Evolutionary conservation across 1,284 basidiomycete species (phyloP), one percentile per base, ranked within the genome.

Genomic region (Naganishia liquefaciens): DNA sequence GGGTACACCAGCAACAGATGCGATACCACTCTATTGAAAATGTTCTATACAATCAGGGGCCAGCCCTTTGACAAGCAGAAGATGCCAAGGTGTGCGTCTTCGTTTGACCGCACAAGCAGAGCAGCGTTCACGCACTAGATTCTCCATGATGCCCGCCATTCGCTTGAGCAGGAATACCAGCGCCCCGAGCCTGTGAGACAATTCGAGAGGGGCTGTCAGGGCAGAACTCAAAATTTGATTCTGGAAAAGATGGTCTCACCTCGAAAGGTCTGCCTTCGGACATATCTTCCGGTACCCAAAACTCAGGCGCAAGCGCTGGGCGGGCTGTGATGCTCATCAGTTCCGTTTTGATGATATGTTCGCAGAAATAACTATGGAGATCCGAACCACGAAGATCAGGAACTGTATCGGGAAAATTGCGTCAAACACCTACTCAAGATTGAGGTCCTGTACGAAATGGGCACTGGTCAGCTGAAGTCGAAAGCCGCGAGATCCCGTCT

Each of bases 301-400:
- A 70, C 42, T 70, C 70, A 5, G 76, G 71, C 23, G 68, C 58
- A 17, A 70, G 61, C 23, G 73, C 72, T 0, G 75, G 71, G 27
- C 72, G 49, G 2, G 76, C 69, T 0, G 76, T 78, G 51, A 79
- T 74, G 3, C 75, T 77, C 33, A 74, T 68, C 15, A 80, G 66
- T 64, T 80, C 79, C 15, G 70, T 65, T 23, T 71, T 69, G 69
- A 80, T 79, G 60, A 80, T 77, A 64, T 74, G 69, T 21, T 73
- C 68, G 54, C 71, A 74, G 70, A 79, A 80, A 68, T 72, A 74
- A 63, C 66, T 66, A 47, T 7, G n/a, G 17, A n/a, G 30, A 28
- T 11, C 3, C 19, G 37, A n/a, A 17, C 15, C 53, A 17, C 19
- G 30, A 5, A 11, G 30, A n/a, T 37, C 33, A 37, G 2, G 13